Base-by-base conservation (phyloP, 2,329 filamentous ascomycete species). In the Scedosporium apiospermum region DNA sequence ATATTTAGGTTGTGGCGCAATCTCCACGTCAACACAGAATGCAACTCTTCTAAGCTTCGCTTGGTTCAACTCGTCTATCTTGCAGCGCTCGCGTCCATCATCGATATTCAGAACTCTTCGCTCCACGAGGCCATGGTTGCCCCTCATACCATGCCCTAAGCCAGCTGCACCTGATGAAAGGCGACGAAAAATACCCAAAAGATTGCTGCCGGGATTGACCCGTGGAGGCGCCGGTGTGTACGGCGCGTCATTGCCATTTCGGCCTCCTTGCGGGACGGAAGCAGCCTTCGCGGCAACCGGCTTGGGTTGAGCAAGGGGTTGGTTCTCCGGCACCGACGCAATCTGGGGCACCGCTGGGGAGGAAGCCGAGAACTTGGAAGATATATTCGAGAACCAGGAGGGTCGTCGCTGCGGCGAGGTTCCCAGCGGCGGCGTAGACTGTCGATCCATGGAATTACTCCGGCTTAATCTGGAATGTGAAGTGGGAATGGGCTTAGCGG, bases 1-100 rank as follows among this genome's bases (percentile, higher is more conserved):
- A 68, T 96, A 95, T 68, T 85, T 87, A 26, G 93, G 91, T 70
- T 91, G 87, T 0, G 92, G 91, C 3, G 93, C 93, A 70, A 99
- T 96, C 73, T 99, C 95, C 4, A 99, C 93, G 70, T 99, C 95
- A 2, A 99, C 95, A 68, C 91, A 96, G 71, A 99, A 99, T 0
- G 93, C 90, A 0, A 99, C 95, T 61, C 92, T 86, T 62, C 91
- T 85, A 64, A 99, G 75, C 72, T 95, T 96, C 58, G 85, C 84
- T 69, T 88, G 85, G 67, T 92, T 87, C 57, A 99, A 79, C 67
- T 96, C 93, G 4, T 84, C 78, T 34, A 98, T 85, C 26, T 85
- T 82, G 72, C 91, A 96, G 66, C 95, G 81, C 70, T 93, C 87
- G 51, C 95, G 85, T 67, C 88, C 82, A 7, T 78, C 85, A 71